These are phyloP conservation scores for Malus hybrid DNA, from an alignment of 331 rosid species.

Conservation along the genomic window DNA sequence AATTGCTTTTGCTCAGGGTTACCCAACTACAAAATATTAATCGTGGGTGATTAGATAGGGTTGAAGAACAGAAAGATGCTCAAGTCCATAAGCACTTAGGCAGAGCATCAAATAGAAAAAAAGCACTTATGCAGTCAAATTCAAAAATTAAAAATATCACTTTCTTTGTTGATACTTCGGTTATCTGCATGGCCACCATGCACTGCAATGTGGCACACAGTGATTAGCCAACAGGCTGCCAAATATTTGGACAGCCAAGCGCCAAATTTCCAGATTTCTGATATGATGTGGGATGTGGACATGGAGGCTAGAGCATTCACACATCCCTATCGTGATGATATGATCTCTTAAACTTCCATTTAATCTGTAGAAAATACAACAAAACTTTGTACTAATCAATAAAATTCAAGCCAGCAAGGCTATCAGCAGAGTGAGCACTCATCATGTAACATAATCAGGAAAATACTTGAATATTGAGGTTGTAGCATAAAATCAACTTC, in stretches of 20 bases:
- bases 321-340: neutral
- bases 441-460: too few species aligned
- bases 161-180: neutral
- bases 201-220: conserved; percentile 3
- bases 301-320: conserved; percentile 4
- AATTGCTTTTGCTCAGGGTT: neutral
- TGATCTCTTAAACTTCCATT: neutral
- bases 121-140: neutral
- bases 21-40: neutral
- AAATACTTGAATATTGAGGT: too few species aligned
- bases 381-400: neutral
- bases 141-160: neutral
- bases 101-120: neutral
- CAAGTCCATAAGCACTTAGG: neutral
- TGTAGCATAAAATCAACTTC: too few species aligned
- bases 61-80: neutral
- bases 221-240: neutral
- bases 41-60: neutral
- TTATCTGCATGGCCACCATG: neutral
- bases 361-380: neutral
- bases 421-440: too few species aligned
- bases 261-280: conserved; percentile 20
- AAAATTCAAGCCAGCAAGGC: too few species aligned
- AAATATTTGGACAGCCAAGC: conserved; percentile 33
- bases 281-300: conserved; percentile 3